phyloP scores from a whole-genome alignment of 495 filamentous ascomycete species.

The Lepraria neglecta region DNA sequence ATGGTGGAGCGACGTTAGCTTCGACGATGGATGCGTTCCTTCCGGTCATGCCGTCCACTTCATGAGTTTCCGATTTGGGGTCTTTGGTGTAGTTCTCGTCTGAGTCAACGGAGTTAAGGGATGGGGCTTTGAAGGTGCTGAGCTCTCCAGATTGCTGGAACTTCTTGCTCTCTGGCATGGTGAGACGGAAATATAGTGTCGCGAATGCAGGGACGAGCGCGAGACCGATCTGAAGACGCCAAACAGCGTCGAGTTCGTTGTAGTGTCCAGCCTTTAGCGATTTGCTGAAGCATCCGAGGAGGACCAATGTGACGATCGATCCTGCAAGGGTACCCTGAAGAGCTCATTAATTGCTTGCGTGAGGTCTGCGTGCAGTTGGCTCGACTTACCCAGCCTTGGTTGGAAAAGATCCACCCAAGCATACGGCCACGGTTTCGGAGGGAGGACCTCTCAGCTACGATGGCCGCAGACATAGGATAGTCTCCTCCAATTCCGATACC shows the following conservation, averaged over 20 bases:
- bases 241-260: slow-evolving; percentile 69
- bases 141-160: slow-evolving; percentile 37
- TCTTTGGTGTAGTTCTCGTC: slow-evolving; percentile 62
- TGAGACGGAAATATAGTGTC: slow-evolving; percentile 78
- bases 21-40: slow-evolving; percentile 46
- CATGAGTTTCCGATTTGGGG: slow-evolving; percentile 54
- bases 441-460: slow-evolving; percentile 41
- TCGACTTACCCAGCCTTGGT: slow-evolving; percentile 71
- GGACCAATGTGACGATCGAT: slow-evolving; percentile 63
- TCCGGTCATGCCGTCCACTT: slow-evolving; percentile 51
- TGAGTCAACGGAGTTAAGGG: slow-evolving; percentile 59
- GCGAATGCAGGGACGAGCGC: slow-evolving; percentile 71
- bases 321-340: slow-evolving; percentile 41
- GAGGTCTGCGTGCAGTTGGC: neutral
- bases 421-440: slow-evolving; percentile 80
- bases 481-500: slow-evolving; percentile 80
- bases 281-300: slow-evolving; percentile 66
- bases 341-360: slow-evolving; percentile 1
- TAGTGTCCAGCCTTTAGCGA: slow-evolving; percentile 51
- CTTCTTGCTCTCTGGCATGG: slow-evolving; percentile 77
- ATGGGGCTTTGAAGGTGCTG: slow-evolving; percentile 48
- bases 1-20: slow-evolving; percentile 40
- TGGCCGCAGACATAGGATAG: slow-evolving; percentile 79
- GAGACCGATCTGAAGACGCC: slow-evolving; percentile 70
- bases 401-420: slow-evolving; percentile 83